Evolutionary conservation across 2,329 filamentous ascomycete species (phyloP), one percentile per base, ranked within the genome.

Genomic region (Rasamsonia emersonii): DNA sequence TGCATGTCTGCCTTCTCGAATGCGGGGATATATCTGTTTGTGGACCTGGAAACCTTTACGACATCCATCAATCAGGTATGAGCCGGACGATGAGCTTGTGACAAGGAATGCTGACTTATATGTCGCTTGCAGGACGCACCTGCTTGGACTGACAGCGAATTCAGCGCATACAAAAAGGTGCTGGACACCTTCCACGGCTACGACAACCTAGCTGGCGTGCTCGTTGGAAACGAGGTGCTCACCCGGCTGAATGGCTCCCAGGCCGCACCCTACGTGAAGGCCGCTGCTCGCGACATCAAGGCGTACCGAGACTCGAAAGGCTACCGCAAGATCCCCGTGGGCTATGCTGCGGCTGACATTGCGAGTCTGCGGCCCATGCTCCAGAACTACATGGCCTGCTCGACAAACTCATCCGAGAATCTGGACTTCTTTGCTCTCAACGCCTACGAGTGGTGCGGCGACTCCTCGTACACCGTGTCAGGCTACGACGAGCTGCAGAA

Each of bases 301-400:
- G 75, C 77, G 5, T 86, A 93, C 61, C 73, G 84, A 36, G 71
- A 83, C 48, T 62, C 66, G 32, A 82, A 86, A 63, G 71, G 72
- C 7, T 93, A 91, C 60, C 81, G 86, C 44, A 67, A 79, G 24
- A 85, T 93, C 42, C 86, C 85, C 8, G 70, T 93, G 36, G 86
- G 86, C 33, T 94, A 94, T 63, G 86, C 83, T 6, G 85, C 85
- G 8, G 84, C 86, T 21, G 86, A 93, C 54, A 89, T 93, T 49
- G 72, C 81, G 3, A 70, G 79, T 37, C 64, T 78, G 9, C 71
- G 75, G 9, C 75, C 75, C 17, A 78, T 76, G 65, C 60, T 79
- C 28, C 75, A 78, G 47, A 72, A 79, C 49, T 93, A 91, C 56
- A 67, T 93, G 25, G 83, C 82, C 9, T 93, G 86, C 56, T 82